phyloP scores from a whole-genome alignment of 2,329 filamentous ascomycete species.

The Pseudocercospora pini-densiflorae region DNA sequence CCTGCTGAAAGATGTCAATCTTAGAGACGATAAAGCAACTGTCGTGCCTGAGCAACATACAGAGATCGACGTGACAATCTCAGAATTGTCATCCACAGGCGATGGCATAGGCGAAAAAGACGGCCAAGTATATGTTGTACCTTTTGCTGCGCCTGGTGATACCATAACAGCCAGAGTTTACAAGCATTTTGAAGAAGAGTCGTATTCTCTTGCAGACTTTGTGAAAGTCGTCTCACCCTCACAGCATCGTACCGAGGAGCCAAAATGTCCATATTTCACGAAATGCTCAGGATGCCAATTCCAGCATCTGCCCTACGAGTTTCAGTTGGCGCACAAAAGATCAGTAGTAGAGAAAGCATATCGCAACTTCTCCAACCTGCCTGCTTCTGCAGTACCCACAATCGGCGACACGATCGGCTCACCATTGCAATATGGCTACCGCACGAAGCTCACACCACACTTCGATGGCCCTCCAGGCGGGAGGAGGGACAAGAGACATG shows the following conservation, averaged over 20 bases:
- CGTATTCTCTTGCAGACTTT: slow-evolving; percentile 81
- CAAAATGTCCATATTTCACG: slow-evolving; percentile 83
- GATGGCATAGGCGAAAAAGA: slow-evolving; percentile 79
- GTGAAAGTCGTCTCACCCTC: slow-evolving; percentile 76
- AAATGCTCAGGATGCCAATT: slow-evolving; percentile 93
- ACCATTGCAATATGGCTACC: slow-evolving; percentile 88
- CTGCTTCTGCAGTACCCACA: slow-evolving; percentile 73
- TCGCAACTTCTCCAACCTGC: slow-evolving; percentile 84
- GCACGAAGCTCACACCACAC: slow-evolving; percentile 96
- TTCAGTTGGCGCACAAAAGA: slow-evolving; percentile 84
- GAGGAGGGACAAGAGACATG: slow-evolving; percentile 53
- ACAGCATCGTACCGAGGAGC: slow-evolving; percentile 73
- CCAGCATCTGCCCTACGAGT: slow-evolving; percentile 90
- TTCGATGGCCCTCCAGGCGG: slow-evolving; percentile 76
- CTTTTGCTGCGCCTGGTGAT: slow-evolving; percentile 88
- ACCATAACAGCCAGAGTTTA: slow-evolving; percentile 76
- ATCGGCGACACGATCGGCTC: slow-evolving; percentile 87
- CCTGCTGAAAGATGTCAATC: slow-evolving; percentile 44
- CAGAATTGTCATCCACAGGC: slow-evolving; percentile 85
- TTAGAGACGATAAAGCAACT: slow-evolving; percentile 22
- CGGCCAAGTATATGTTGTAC: slow-evolving; percentile 80
- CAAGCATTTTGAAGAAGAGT: slow-evolving; percentile 67
- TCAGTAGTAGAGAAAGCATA: slow-evolving; percentile 90
- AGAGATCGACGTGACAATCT: slow-evolving; percentile 81
- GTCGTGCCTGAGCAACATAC: slow-evolving; percentile 64